A percentile compares a stretch with the other conserved stretches of the same genome.
Evolutionary conservation across 805 yeast species (phyloP).

Genomic region (Schwanniomyces pseudopolymorphus): DNA sequence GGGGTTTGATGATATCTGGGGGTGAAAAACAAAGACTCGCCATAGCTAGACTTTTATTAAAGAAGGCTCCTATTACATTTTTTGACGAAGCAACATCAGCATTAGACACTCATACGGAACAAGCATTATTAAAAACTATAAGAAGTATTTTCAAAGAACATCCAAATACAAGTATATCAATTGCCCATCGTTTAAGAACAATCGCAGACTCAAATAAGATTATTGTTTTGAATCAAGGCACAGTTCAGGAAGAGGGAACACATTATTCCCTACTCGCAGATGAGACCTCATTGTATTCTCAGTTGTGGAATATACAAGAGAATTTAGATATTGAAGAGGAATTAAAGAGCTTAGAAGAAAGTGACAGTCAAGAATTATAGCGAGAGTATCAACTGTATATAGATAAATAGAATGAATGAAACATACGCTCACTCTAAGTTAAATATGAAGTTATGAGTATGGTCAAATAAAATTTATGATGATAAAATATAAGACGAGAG

Average conservation of each 20-base stretch:
- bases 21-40: conserved; percentile 97
- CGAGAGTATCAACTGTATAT: not conserved
- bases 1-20: conserved; percentile 99
- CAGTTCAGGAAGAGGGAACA: conserved; percentile 84
- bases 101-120: conserved; percentile 94
- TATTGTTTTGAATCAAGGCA: conserved; percentile 77
- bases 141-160: conserved; percentile 58
- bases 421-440: too few species aligned
- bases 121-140: conserved; percentile 73
- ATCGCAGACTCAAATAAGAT: conserved; percentile 94
- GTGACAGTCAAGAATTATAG: conserved; percentile 4
- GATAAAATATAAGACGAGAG: too few species aligned
- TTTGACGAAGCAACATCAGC: conserved; percentile 98
- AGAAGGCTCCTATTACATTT: conserved; percentile 84
- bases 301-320: conserved; percentile 92
- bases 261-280: conserved; percentile 61
- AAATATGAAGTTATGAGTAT: too few species aligned
- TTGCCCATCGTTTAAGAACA: conserved; percentile 92
- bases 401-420: not conserved
- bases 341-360: not conserved
- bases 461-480: too few species aligned
- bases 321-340: conserved; percentile 53
- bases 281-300: conserved; percentile 64
- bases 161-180: conserved; percentile 75
- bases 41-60: conserved; percentile 84